Evolutionary conservation across 2,329 filamentous ascomycete genomes (phyloP), one percentile per base, ranked within the genome.

Genomic region (Aurifilum marmelostoma): DNA sequence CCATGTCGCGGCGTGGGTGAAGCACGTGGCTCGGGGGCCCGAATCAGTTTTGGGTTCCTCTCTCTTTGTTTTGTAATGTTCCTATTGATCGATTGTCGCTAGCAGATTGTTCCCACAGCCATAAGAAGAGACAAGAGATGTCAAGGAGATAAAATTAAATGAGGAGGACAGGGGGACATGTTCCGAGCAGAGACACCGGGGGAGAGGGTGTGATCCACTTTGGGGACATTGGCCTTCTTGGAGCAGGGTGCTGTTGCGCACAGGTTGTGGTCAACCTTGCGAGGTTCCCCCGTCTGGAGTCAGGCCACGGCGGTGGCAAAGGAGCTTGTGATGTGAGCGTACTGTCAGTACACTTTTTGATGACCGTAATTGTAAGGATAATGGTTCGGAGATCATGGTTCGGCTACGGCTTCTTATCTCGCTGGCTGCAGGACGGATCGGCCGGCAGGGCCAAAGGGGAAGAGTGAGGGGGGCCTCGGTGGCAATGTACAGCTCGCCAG

Each of bases 1-100:
- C 66, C 66, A 65, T 58, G 43, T 60, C 50, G 66, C 63, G 63
- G 66, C 66, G 43, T 59, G 56, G 56, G 32, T 37, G 29, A 32
- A 59, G 56, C 56, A 59, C 56, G 60, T 54, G 60, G 50, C 60
- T 62, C 29, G 59, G 24, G 41, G 41, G 37, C 16, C 8, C 29
- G 60, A 37, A 47, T 16, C 60, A 37, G 50, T 34, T n/a, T 24
- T 29, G 56, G 32, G 8, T 37, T 37, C 18, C 18, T 32, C 16
- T 11, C 4, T 7, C 12, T 37, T 21, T 29, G 11, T 34, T 34
- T 37, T 18, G 6, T 59, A 0, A 34, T 54, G 41, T 21, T 43
- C 7, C 16, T 43, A 18, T 43, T 43, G 2, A n/a, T n/a, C n/a
- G n/a, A 21, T 47, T 47, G 43, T 47, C 18, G 18, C 43, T n/a